A percentile compares a stretch with the other conserved stretches of the same genome.
These are phyloP conservation scores for Rhipidocladum racemiflorum DNA, from an alignment of 176 grass and related monocot genomes.

Conservation along the genomic window DNA sequence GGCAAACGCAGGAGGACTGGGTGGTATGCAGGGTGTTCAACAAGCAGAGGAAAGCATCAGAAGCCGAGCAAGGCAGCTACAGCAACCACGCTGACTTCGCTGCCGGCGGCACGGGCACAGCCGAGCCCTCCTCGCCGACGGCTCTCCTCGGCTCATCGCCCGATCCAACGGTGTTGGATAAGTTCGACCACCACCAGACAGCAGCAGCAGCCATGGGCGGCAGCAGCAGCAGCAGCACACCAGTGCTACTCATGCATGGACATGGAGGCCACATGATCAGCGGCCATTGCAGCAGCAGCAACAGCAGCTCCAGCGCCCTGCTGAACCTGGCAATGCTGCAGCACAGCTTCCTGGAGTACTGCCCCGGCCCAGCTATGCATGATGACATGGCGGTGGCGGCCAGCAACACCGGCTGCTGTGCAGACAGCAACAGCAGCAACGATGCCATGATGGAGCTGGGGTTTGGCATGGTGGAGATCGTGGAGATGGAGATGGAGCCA, in stretches of 20 bases:
- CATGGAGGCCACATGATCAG: not conserved
- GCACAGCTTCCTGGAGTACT: slow-evolving; percentile 22
- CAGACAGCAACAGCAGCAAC: not conserved
- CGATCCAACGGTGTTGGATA: not conserved
- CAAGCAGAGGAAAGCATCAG: slow-evolving; percentile 38
- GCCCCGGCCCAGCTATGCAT: not conserved
- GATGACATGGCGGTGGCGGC: not conserved
- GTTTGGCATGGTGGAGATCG: slow-evolving; percentile 13
- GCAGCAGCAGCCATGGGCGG: not conserved
- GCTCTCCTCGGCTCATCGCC: not conserved
- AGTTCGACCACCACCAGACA: not conserved
- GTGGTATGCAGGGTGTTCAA: slow-evolving; percentile 69
- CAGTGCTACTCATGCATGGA: not conserved
- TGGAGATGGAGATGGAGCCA: slow-evolving; percentile 9
- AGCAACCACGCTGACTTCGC: not conserved
- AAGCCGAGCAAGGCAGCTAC: not conserved
- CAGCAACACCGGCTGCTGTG: not conserved
- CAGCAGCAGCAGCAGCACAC: not conserved
- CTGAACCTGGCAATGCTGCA: slow-evolving; percentile 24
- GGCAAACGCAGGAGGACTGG: slow-evolving; percentile 59
- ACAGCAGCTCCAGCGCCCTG: not conserved
- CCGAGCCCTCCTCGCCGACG: slow-evolving; percentile 24
- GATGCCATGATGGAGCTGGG: not conserved
- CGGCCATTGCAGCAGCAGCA: not conserved
- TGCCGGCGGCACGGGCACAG: not conserved